A percentile compares a stretch with the other conserved stretches of the same genome.
phyloP scores from a whole-genome alignment of 2,329 filamentous ascomycete genomes.

The Aspergillus costaricaensis region DNA sequence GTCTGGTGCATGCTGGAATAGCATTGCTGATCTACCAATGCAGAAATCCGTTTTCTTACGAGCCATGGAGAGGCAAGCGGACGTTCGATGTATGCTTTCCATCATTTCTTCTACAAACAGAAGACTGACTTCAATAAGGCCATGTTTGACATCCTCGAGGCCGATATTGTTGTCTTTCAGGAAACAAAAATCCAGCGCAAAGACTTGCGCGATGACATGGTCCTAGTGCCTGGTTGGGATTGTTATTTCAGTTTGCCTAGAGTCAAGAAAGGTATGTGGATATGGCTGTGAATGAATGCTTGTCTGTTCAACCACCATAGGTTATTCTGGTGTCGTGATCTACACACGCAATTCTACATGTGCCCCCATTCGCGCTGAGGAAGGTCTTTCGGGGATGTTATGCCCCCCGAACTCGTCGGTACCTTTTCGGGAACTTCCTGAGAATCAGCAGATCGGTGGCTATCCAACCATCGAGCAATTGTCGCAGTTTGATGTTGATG shows the following conservation, averaged over 20 bases:
- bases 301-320: constrained; percentile 48
- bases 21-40: background rate
- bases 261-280: constrained; percentile 76
- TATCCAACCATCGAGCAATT: constrained; percentile 76
- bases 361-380: constrained; percentile 84
- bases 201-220: constrained; percentile 92
- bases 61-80: constrained; percentile 74
- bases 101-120: background rate
- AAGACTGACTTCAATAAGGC: constrained; percentile 50
- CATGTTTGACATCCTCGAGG: constrained; percentile 92
- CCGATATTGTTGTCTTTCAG: constrained; percentile 93
- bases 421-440: constrained; percentile 73
- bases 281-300: background rate
- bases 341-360: constrained; percentile 89
- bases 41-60: constrained; percentile 80
- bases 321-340: constrained; percentile 93
- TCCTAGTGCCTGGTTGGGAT: constrained; percentile 91
- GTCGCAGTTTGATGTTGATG: constrained; percentile 62
- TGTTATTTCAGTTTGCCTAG: constrained; percentile 92
- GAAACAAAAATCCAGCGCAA: constrained; percentile 96
- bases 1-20: background rate
- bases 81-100: constrained; percentile 62
- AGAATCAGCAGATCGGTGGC: constrained; percentile 78
- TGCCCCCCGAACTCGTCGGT: constrained; percentile 70
- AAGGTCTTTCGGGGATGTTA: constrained; percentile 84